Base-by-base conservation (phyloP, 1,284 basidiomycete genomes). In the Ganoderma multipileum region DNA sequence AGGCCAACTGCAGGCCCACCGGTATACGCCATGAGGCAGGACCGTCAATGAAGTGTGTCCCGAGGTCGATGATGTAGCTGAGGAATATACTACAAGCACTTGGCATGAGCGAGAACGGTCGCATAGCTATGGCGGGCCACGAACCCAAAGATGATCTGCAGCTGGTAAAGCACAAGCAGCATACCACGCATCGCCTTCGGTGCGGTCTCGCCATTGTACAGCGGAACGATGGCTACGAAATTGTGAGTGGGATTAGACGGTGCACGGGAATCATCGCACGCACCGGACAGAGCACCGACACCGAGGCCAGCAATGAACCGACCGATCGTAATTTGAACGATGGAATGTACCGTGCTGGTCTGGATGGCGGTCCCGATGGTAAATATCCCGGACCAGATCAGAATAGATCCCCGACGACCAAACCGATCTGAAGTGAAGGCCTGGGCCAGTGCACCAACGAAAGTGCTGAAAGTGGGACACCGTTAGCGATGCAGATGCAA, bases 171-270 rank as follows among this genome's bases (percentile, higher is more conserved):
- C 1, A 93, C 91, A 23, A 94, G 81, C 30, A 94, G 82, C 12
- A 89, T 87, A 12, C 93, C 93, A 76, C 92, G 87, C 69, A 94
- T 83, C 6, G 88, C 86, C 77, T 93, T 93, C 0, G 93, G 93
- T 0, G 92, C 87, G 0, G 92, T 91, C 79, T 95, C 93, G 50
- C 92, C 92, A 72, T 92, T 94, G 78, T 93, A 94, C 6, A 94
- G 85, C 54, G 93, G 92, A 0, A 94, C 92, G 68, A 94, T 90
- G 61, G 91, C 92, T 89, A 59, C 28, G 30, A n/a, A 38, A 0
- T 11, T 18, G 47, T 63, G 33, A 63, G 47, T 16, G n/a, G 11
- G 11, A 30, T 18, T n/a, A 6, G 3, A 6, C 20, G 6, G 2
- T 26, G 6, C 3, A 12, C 36, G 16, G 2, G 20, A 14, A n/a